phyloP scores from a whole-genome alignment of 1,284 basidiomycete genomes.

The Cryptococcus sp. region DNA sequence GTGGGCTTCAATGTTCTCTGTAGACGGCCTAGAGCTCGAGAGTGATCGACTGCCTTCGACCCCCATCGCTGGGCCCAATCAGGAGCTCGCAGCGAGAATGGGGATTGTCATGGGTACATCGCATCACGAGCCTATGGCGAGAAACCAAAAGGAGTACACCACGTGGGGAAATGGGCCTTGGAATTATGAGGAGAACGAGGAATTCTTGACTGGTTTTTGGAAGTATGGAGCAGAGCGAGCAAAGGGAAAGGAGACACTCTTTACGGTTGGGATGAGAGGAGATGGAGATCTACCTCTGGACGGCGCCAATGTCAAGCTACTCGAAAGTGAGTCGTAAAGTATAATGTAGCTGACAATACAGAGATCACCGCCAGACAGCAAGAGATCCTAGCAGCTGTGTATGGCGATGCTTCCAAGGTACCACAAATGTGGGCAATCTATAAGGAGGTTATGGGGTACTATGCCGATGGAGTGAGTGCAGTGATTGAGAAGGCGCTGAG shows the following conservation, averaged over 20 bases:
- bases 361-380: slow-evolving; percentile 59
- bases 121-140: slow-evolving; percentile 42
- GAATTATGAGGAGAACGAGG: slow-evolving; percentile 18
- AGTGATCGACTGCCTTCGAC: slow-evolving; percentile 5
- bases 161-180: slow-evolving; percentile 11
- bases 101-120: slow-evolving; percentile 62
- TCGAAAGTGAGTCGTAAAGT: slow-evolving; percentile 7
- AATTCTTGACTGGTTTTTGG: slow-evolving; percentile 23
- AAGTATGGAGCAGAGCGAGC: slow-evolving; percentile 27
- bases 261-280: slow-evolving; percentile 31
- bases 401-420: slow-evolving; percentile 50
- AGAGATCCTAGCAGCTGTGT: slow-evolving; percentile 56
- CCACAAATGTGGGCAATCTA: slow-evolving; percentile 53
- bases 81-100: slow-evolving; percentile 59
- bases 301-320: slow-evolving; percentile 10
- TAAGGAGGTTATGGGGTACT: slow-evolving; percentile 66
- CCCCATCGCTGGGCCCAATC: slow-evolving; percentile 50
- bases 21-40: slow-evolving; percentile 54
- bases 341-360: slow-evolving; percentile 5
- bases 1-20: slow-evolving; percentile 56
- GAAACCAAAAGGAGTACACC: slow-evolving; percentile 25
- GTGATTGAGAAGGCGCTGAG: too few species aligned
- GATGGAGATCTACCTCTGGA: slow-evolving; percentile 22
- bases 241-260: slow-evolving; percentile 19
- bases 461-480: slow-evolving; percentile 57